Percentiles rank a stretch among this genome's conserved stretches.
Conservation (phyloP, 257 asterid species). For the Solanum piurae region DNA sequence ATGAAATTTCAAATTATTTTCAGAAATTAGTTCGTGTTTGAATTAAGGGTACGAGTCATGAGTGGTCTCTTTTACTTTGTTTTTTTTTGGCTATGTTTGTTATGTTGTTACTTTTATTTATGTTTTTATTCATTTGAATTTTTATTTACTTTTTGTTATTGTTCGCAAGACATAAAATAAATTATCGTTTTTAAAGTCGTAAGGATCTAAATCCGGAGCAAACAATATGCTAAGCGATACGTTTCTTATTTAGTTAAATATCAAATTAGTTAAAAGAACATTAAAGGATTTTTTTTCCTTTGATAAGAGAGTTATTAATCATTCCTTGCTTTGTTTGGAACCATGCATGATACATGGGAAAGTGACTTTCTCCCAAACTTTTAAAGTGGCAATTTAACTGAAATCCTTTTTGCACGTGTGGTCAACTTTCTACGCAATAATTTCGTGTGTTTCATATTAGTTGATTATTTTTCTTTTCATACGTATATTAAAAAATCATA, state of each 20-base stretch:
- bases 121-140: not conserved
- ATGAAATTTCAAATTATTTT: too few relatives aligned
- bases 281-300: not conserved
- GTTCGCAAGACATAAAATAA: not conserved
- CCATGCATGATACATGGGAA: not conserved
- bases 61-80: too few relatives aligned
- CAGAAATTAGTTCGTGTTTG: not conserved
- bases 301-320: not conserved
- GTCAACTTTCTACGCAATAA: not conserved
- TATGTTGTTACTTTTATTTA: not conserved
- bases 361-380: not conserved
- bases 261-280: not conserved
- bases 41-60: not conserved
- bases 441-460: too few relatives aligned
- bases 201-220: not conserved
- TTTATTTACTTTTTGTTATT: not conserved
- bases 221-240: not conserved
- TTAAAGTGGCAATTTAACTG: not conserved
- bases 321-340: not conserved
- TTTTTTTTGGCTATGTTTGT: not conserved
- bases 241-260: not conserved
- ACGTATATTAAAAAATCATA: too few relatives aligned
- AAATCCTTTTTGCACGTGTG: not conserved
- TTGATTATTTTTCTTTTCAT: too few relatives aligned
- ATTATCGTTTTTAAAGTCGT: too few relatives aligned